phyloP scores from a whole-genome alignment of 306 rosid species.

The Phaseolus lunatus region DNA sequence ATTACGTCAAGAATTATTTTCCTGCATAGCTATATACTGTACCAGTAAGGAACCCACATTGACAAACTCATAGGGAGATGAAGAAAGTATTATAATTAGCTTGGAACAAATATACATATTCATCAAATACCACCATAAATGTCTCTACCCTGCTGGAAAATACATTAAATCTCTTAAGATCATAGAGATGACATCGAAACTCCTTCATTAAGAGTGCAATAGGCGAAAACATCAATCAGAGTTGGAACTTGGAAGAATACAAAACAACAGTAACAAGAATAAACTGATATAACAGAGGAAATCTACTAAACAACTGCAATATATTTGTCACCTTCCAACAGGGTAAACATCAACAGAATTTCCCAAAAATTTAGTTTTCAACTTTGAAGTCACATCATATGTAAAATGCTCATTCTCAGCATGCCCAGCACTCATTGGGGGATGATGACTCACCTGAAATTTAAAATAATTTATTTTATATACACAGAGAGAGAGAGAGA shows the following conservation, averaged over 20 bases:
- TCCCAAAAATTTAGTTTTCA: constrained; percentile 91
- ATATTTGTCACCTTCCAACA: constrained; percentile 79
- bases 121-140: constrained; percentile 24
- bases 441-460: constrained; percentile 93
- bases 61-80: constrained; percentile 35
- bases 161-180: constrained; percentile 28
- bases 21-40: not conserved
- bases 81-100: constrained; percentile 36
- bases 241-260: constrained; percentile 34
- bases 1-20: constrained; percentile 25
- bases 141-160: constrained; percentile 30
- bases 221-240: constrained; percentile 34
- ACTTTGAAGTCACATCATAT: constrained; percentile 90
- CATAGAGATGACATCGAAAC: constrained; percentile 31
- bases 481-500: not conserved
- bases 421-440: constrained; percentile 96
- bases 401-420: constrained; percentile 91
- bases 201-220: constrained; percentile 23
- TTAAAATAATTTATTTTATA: constrained; percentile 2
- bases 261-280: constrained; percentile 21
- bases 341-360: constrained; percentile 90
- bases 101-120: constrained; percentile 30
- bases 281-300: constrained; percentile 7
- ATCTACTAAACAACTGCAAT: constrained; percentile 29
- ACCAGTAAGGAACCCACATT: constrained; percentile 24